Percentiles rank a stretch among this genome's conserved stretches.
These are phyloP conservation scores for Neurospora sp. DNA, from an alignment of 495 filamentous ascomycete species.

Conservation along the genomic window DNA sequence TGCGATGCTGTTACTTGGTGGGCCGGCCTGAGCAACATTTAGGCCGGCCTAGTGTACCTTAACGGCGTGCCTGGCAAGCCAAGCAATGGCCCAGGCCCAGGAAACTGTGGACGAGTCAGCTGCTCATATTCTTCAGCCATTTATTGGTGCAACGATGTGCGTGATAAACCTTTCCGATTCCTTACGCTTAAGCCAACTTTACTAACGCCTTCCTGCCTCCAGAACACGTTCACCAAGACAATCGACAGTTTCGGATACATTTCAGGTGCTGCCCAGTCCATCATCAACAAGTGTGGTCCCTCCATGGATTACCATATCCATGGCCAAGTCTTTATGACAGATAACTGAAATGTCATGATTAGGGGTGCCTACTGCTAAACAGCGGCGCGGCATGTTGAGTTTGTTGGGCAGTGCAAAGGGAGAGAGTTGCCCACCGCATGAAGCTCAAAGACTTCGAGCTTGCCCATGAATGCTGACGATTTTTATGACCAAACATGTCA, in stretches of 20 bases:
- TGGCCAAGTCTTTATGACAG: background rate
- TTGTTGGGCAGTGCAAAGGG: background rate
- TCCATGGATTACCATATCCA: no score
- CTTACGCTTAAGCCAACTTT: no score
- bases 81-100: conserved; percentile 11
- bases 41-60: conserved; percentile 7
- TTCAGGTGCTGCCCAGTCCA: background rate
- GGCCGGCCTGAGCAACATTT: background rate
- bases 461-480: background rate
- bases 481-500: background rate
- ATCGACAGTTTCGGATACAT: background rate
- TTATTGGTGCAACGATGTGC: conserved; percentile 22
- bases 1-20: no score
- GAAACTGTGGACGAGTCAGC: conserved; percentile 14
- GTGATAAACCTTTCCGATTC: background rate
- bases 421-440: background rate
- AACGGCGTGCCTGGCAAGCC: background rate
- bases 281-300: background rate
- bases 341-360: background rate
- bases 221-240: background rate
- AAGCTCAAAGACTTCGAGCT: background rate
- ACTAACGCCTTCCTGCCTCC: no score
- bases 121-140: conserved; percentile 19
- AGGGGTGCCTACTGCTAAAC: background rate
- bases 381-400: background rate